Base-by-base conservation (phyloP, 106 monocot species). In the Narthecium ossifragum region DNA sequence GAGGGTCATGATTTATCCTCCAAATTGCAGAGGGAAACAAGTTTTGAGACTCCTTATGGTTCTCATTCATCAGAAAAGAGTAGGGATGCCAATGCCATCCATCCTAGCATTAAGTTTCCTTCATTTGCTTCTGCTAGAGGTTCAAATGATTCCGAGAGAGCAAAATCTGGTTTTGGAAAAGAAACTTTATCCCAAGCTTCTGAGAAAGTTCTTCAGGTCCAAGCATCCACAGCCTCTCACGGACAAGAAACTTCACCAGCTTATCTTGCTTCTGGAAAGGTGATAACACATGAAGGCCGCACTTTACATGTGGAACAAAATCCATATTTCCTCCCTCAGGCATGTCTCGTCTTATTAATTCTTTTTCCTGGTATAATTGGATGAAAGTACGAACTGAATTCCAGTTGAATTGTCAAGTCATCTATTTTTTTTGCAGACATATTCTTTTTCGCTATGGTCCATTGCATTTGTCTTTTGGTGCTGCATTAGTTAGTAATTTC, bases 31-130 rank as follows among this genome's bases (percentile, higher is more conserved):
- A 73, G 54, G 13, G 77, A 66, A 57, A 73, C 53, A 38, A 60
- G 51, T 49, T 34, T 71, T 53, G 83, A 73, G 40, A 53, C 58
- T 52, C 70, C 59, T 10, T 66, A 73, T 17, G 53, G 60, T 55
- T 66, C 73, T 27, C 85, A 85, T n/a, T 53, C 67, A 22, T 15
- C 62, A 37, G 80, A 85, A 18, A 86, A 81, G 48, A 76, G 71
- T 41, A 77, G 71, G 64, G 74, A 80, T 40, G 63, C 63, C 13
- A 45, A 56, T 65, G 38, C 47, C 56, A 29, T 33, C 6, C 66
- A 60, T 63, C 31, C 52, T 57, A 58, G 59, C 22, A 57, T 32
- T 14, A 58, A 63, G 28, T 51, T 61, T 43, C 50, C 69, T 28
- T 49, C 63, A 28, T 22, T 49, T 61, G 54, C 33, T 51, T 70